phyloP scores from a whole-genome alignment of 176 grass and related monocot species.

The Aegilops bicornis region DNA sequence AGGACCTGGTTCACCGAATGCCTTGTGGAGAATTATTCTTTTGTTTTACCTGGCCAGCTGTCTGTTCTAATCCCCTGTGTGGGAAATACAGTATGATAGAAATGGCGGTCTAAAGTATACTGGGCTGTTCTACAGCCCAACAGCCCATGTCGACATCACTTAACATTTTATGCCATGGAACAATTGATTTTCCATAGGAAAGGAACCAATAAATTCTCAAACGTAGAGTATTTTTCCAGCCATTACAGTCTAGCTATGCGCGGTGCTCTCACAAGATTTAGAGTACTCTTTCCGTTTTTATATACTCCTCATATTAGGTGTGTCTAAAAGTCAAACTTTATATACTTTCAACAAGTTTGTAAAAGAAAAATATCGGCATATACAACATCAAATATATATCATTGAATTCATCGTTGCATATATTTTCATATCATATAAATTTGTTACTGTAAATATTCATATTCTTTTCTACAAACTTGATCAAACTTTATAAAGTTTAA shows the following conservation, averaged over 20 bases:
- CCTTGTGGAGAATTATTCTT: neutral
- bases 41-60: neutral
- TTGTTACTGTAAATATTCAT: too few species aligned
- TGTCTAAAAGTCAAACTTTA: too few species aligned
- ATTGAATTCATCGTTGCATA: too few species aligned
- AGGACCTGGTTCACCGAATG: neutral
- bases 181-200: neutral
- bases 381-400: too few species aligned
- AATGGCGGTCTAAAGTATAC: neutral
- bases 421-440: too few species aligned
- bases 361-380: too few species aligned
- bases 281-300: too few species aligned
- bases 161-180: neutral
- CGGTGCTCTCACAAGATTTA: too few species aligned
- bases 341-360: too few species aligned
- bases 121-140: neutral
- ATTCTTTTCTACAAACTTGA: too few species aligned
- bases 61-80: neutral
- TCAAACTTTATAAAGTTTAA: too few species aligned
- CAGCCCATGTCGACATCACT: neutral
- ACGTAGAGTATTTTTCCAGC: neutral
- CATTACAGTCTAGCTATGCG: neutral
- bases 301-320: too few species aligned
- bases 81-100: neutral
- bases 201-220: neutral